These are phyloP conservation scores for Talaromyces sp. DNA, from an alignment of 2,329 filamentous ascomycete genomes.

Conservation along the genomic window DNA sequence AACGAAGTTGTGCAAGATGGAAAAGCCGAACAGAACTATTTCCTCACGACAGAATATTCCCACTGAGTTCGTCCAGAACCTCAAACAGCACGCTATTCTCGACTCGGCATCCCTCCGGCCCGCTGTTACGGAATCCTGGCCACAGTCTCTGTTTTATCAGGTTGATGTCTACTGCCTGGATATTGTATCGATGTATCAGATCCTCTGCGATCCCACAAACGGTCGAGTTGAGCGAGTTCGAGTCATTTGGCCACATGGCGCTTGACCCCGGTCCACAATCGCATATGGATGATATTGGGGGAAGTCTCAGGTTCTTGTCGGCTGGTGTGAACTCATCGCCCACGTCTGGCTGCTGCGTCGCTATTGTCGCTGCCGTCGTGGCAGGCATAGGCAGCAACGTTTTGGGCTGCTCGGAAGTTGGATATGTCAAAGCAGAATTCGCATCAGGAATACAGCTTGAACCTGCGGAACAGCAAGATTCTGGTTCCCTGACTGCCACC, in stretches of 20 bases:
- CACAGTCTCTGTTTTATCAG: slow-evolving; percentile 30
- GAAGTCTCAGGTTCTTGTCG: not conserved
- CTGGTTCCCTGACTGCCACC: not conserved
- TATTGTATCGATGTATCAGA: slow-evolving; percentile 33
- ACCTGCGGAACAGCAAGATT: not conserved
- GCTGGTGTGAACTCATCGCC: not conserved
- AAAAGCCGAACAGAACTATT: not conserved
- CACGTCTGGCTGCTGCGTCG: not conserved
- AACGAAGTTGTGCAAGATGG: not conserved
- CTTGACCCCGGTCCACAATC: slow-evolving; percentile 7
- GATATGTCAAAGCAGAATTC: not conserved
- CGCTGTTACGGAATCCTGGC: slow-evolving; percentile 25
- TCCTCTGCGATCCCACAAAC: slow-evolving; percentile 35
- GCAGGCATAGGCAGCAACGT: not conserved
- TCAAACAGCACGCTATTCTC: slow-evolving; percentile 39
- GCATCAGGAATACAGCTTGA: not conserved
- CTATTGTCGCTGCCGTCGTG: not conserved
- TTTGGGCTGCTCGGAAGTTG: not conserved
- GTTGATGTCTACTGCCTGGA: slow-evolving; percentile 27
- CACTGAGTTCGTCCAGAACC: slow-evolving; percentile 34
- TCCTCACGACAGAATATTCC: not conserved
- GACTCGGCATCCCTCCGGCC: slow-evolving; percentile 31
- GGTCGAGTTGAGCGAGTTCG: slow-evolving; percentile 27
- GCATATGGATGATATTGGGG: slow-evolving; percentile 8
- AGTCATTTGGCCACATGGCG: slow-evolving; percentile 17